Percentiles rank a stretch among this genome's conserved stretches.
phyloP scores from a whole-genome alignment of 441 rosid genomes.

The Populus trichocarpa region DNA sequence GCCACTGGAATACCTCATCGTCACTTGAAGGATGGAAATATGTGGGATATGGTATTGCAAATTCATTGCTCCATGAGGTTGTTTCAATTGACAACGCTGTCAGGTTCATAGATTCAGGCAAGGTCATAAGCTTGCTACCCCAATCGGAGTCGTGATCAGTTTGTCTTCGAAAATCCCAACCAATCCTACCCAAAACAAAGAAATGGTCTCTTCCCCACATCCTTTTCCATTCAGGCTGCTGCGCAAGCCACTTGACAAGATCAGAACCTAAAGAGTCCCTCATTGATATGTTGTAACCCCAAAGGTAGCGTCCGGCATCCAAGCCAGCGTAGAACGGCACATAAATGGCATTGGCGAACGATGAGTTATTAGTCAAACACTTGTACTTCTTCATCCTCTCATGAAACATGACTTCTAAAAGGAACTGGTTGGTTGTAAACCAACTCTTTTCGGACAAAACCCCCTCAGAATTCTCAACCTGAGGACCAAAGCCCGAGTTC shows the following conservation, averaged over 20 bases:
- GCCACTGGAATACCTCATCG: constrained; percentile 47
- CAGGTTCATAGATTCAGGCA: constrained; percentile 55
- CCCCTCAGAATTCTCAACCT: constrained; percentile 15
- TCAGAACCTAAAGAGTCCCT: constrained; percentile 46
- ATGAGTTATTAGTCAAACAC: constrained; percentile 51
- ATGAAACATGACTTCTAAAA: constrained; percentile 39
- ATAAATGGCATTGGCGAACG: constrained; percentile 58
- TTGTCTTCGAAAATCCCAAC: constrained; percentile 55
- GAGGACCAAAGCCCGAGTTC: constrained; percentile 40
- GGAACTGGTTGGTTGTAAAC: constrained; percentile 46
- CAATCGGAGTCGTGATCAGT: constrained; percentile 29
- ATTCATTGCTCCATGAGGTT: constrained; percentile 52
- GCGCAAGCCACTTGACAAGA: constrained; percentile 40
- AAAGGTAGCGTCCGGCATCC: constrained; percentile 46
- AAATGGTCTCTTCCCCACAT: constrained; percentile 71
- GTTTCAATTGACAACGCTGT: constrained; percentile 57
- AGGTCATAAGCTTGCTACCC: constrained; percentile 58
- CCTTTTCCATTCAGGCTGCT: constrained; percentile 45
- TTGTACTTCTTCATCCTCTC: constrained; percentile 48
- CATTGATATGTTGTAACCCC: constrained; percentile 32
- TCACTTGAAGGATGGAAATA: constrained; percentile 56
- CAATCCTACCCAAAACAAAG: constrained; percentile 61
- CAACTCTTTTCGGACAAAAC: constrained; percentile 29
- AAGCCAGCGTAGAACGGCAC: constrained; percentile 60
- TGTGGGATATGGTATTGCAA: constrained; percentile 70